Conservation (phyloP, 176 grass and related monocot species). For the Luzula sylvatica region DNA sequence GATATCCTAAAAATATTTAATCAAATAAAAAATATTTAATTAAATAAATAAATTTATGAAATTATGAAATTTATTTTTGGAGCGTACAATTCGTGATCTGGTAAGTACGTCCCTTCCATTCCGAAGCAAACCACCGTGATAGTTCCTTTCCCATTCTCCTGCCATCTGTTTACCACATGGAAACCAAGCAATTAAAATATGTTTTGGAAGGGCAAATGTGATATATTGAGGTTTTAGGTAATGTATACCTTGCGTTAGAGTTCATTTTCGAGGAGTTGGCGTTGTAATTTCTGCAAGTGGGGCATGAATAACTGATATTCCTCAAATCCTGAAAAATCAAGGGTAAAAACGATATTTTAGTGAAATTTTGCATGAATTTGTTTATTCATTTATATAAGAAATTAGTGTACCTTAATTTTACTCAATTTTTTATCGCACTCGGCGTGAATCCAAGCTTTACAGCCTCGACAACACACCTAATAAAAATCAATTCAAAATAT, state of each 20-base stretch:
- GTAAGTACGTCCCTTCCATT: constrained; percentile 81
- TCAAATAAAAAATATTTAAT: not conserved
- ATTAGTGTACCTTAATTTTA: constrained; percentile 41
- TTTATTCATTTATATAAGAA: not conserved
- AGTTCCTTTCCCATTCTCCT: constrained; percentile 26
- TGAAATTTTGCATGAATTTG: not conserved
- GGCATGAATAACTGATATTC: constrained; percentile 60
- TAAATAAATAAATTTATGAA: not conserved
- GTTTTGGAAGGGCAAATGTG: not conserved
- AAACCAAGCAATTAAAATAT: constrained; percentile 3
- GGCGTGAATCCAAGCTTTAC: constrained; percentile 65
- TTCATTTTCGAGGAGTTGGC: constrained; percentile 27
- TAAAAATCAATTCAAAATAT: constrained; percentile 17
- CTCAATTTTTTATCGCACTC: constrained; percentile 71
- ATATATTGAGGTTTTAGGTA: not conserved
- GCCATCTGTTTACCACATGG: constrained; percentile 14
- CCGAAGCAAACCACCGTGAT: constrained; percentile 66
- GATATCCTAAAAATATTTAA: constrained; percentile 45
- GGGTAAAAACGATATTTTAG: constrained; percentile 30
- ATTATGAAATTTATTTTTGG: not conserved
- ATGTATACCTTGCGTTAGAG: constrained; percentile 45
- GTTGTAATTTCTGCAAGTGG: constrained; percentile 45
- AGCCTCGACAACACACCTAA: constrained; percentile 75
- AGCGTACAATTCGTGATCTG: constrained; percentile 81
- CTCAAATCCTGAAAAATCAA: constrained; percentile 42